A percentile compares a stretch with the other conserved stretches of the same genome.
phyloP scores from a whole-genome alignment of 2,329 filamentous ascomycete genomes.

The Lachnellula cervina region DNA sequence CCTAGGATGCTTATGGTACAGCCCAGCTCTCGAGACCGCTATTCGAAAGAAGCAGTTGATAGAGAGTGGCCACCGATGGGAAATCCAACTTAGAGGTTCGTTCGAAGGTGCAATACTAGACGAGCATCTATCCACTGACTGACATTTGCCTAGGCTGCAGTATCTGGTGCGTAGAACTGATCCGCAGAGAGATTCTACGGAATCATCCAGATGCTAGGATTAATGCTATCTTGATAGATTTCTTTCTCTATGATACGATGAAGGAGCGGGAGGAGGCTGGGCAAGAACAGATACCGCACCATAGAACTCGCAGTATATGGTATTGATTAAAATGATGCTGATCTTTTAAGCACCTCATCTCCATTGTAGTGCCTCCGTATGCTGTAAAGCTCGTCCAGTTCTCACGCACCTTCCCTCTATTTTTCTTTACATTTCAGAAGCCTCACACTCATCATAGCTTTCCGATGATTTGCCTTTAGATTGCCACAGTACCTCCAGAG shows the following conservation, averaged over 20 bases:
- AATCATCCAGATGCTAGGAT: conserved; percentile 65
- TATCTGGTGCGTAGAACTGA: conserved; percentile 93
- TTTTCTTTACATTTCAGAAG: too few species aligned
- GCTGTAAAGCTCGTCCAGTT: too few species aligned
- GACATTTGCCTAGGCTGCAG: conserved; percentile 62
- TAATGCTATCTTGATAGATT: conserved; percentile 94
- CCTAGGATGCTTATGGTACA: conserved; percentile 78
- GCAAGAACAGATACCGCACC: conserved; percentile 67
- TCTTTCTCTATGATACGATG: conserved; percentile 92
- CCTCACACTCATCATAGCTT: too few species aligned
- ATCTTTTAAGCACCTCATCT: neutral
- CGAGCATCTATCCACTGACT: neutral
- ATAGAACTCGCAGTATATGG: conserved; percentile 91
- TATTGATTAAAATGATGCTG: conserved; percentile 50
- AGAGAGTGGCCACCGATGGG: conserved; percentile 68
- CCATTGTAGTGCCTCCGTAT: neutral
- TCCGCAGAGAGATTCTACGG: conserved; percentile 72
- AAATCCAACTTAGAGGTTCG: conserved; percentile 78
- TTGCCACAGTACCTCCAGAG: too few species aligned
- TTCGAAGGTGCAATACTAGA: neutral
- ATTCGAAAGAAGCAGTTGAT: conserved; percentile 63
- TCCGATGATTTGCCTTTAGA: too few species aligned
- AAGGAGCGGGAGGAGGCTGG: conserved; percentile 71
- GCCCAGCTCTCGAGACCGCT: conserved; percentile 68
- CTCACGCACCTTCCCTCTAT: too few species aligned